These are phyloP conservation scores for Acmispon strigosus DNA, from an alignment of 306 rosid species.

Conservation along the genomic window DNA sequence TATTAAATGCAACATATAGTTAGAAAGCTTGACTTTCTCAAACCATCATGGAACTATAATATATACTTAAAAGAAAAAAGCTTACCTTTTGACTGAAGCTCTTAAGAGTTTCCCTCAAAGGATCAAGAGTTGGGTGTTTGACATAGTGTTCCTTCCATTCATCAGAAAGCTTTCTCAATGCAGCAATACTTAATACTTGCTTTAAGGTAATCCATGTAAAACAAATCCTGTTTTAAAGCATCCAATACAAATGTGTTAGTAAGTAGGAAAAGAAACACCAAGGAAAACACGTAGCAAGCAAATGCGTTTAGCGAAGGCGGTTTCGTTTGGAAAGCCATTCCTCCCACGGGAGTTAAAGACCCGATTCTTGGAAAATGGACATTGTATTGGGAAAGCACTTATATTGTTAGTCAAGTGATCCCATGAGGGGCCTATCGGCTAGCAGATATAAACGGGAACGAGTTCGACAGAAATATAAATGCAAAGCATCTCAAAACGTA, in stretches of 20 bases:
- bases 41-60: not conserved
- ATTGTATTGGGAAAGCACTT: too few species aligned
- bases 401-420: too few species aligned
- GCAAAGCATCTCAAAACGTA: too few species aligned
- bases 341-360: too few species aligned
- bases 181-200: slow-evolving; percentile 33
- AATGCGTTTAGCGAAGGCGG: too few species aligned
- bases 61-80: not conserved
- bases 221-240: slow-evolving; percentile 33
- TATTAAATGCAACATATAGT: not conserved
- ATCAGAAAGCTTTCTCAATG: slow-evolving; percentile 33
- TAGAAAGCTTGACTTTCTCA: not conserved
- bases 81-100: slow-evolving; percentile 39
- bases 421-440: too few species aligned
- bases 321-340: too few species aligned
- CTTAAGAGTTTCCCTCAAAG: slow-evolving; percentile 33
- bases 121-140: slow-evolving; percentile 26
- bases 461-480: too few species aligned
- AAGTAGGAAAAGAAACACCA: not conserved
- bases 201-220: slow-evolving; percentile 45
- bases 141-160: slow-evolving; percentile 29
- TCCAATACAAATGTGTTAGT: not conserved
- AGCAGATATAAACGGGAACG: too few species aligned
- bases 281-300: not conserved
- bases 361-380: too few species aligned